Percentiles rank a stretch among this genome's conserved stretches.
Conservation (phyloP, 2,329 filamentous ascomycete genomes). For the Setomelanomma holmii region DNA sequence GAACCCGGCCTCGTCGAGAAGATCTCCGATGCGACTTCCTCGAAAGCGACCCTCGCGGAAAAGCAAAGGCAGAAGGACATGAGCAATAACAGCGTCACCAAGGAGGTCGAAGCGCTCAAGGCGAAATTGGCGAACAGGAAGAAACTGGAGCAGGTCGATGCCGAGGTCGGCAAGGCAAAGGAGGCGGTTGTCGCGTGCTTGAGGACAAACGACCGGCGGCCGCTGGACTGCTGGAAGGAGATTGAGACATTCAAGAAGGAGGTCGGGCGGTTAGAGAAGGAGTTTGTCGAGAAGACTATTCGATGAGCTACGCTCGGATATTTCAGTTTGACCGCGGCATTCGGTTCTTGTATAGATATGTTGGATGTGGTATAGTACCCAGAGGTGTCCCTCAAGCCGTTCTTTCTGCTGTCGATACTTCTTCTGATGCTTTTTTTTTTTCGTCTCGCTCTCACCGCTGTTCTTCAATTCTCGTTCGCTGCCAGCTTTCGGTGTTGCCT, state of each 20-base stretch:
- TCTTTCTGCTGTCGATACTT: too few relatives aligned
- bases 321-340: neutral
- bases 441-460: too few relatives aligned
- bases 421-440: too few relatives aligned
- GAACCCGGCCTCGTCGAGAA: constrained; percentile 46
- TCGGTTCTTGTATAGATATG: constrained; percentile 34
- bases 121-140: constrained; percentile 61
- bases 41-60: constrained; percentile 45
- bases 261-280: constrained; percentile 83
- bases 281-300: constrained; percentile 85
- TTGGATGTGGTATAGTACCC: constrained; percentile 14
- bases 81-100: constrained; percentile 60
- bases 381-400: too few relatives aligned
- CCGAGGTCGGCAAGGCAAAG: constrained; percentile 75
- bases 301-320: constrained; percentile 34
- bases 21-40: constrained; percentile 44
- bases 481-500: too few relatives aligned
- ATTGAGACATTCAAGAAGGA: constrained; percentile 89
- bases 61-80: constrained; percentile 56
- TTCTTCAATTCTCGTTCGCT: too few relatives aligned
- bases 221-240: constrained; percentile 93
- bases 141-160: constrained; percentile 69
- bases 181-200: constrained; percentile 80
- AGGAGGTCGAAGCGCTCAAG: constrained; percentile 64
- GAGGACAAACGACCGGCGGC: constrained; percentile 81